Evolutionary conservation across 1,139 yeast genomes (phyloP).

Genomic region (Magnusiomyces ingens): DNA sequence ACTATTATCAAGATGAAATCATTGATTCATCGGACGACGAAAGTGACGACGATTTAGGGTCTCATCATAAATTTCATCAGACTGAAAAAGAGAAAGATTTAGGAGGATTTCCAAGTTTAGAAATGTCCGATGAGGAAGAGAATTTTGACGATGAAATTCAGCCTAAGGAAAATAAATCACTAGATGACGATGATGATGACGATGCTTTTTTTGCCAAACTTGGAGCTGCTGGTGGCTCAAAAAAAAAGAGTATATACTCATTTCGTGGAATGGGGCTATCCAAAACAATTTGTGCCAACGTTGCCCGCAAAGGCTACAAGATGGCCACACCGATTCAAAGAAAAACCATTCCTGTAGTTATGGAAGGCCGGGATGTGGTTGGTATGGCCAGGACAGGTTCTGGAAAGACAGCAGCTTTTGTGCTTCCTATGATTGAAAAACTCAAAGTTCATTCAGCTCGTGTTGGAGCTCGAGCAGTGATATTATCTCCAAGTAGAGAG

Average conservation of each 20-base stretch:
- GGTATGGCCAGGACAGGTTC: conserved; percentile 99
- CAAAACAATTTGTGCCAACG: conserved; percentile 59
- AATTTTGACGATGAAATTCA: background rate
- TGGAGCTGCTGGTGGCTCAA: conserved; percentile 41
- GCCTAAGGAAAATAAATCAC: background rate
- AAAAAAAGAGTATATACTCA: conserved; percentile 53
- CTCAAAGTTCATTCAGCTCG: conserved; percentile 76
- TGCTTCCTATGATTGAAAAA: conserved; percentile 85
- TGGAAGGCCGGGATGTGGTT: conserved; percentile 88
- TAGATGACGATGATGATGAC: conserved; percentile 39
- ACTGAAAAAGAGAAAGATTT: conserved; percentile 25
- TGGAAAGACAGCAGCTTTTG: conserved; percentile 97
- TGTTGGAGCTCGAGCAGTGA: conserved; percentile 83
- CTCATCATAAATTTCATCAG: background rate
- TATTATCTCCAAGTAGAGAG: conserved; percentile 89
- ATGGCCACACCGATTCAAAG: conserved; percentile 98
- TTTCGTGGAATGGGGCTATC: conserved; percentile 89
- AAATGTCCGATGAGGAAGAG: background rate
- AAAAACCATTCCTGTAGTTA: conserved; percentile 82
- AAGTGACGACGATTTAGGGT: background rate
- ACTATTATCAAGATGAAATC: conserved; percentile 8
- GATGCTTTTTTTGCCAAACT: conserved; percentile 73
- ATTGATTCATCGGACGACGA: conserved; percentile 5
- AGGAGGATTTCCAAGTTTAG: conserved; percentile 19
- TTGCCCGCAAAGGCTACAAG: conserved; percentile 77